Conservation (phyloP, 2,329 filamentous ascomycete species). For the Pyricularia sp. region DNA sequence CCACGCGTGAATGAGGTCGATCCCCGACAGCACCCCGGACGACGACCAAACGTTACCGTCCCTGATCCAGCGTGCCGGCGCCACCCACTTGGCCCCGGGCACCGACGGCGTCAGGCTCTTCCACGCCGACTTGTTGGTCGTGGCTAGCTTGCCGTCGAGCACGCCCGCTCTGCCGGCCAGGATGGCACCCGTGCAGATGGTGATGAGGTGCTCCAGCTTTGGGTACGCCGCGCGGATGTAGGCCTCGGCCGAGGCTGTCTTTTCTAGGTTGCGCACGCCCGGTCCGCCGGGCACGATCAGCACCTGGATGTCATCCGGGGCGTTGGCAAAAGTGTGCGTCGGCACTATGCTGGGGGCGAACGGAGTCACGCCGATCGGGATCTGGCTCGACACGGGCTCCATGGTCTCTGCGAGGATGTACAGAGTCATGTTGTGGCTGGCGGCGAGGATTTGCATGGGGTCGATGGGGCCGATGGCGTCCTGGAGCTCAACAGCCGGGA, state of each 20-base stretch:
- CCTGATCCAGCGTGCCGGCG: constrained; percentile 47
- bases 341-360: constrained; percentile 14
- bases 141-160: constrained; percentile 46
- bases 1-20: constrained; percentile 22
- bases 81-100: constrained; percentile 44
- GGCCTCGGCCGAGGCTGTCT: constrained; percentile 21
- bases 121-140: constrained; percentile 53
- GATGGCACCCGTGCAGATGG: constrained; percentile 53
- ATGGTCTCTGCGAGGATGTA: constrained; percentile 26
- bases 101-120: constrained; percentile 14
- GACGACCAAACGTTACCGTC: constrained; percentile 57
- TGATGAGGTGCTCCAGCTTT: constrained; percentile 41
- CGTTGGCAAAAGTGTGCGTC: constrained; percentile 38
- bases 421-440: constrained; percentile 23
- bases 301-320: constrained; percentile 41
- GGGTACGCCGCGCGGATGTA: constrained; percentile 34
- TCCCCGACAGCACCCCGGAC: constrained; percentile 30
- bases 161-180: constrained; percentile 45
- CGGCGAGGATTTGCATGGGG: constrained; percentile 27
- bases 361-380: constrained; percentile 15
- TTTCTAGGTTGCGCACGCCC: constrained; percentile 28
- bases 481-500: constrained; percentile 29
- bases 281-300: constrained; percentile 53
- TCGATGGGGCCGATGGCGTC: constrained; percentile 35
- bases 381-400: constrained; percentile 25